These are phyloP conservation scores for Metarhizium rileyi DNA, from an alignment of 2,329 filamentous ascomycete genomes.

Conservation along the genomic window DNA sequence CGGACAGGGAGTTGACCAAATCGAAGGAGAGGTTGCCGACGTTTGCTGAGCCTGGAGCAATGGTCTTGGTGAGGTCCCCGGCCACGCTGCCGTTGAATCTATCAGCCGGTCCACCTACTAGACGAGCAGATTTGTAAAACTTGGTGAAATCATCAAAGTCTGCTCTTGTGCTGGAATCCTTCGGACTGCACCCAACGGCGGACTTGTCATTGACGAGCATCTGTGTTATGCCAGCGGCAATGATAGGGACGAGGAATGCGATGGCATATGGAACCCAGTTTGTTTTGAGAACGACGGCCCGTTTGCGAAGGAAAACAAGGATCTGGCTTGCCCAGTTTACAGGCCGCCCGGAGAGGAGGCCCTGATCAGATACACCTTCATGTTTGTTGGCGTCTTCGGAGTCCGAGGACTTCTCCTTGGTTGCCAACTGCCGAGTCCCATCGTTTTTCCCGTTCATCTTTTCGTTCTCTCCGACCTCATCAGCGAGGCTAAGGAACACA, in stretches of 20 bases:
- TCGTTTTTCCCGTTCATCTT: constrained; percentile 11
- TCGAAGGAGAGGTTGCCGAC: constrained; percentile 10
- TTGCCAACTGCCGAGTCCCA: constrained; percentile 12
- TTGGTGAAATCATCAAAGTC: constrained; percentile 9
- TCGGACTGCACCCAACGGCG: constrained; percentile 34
- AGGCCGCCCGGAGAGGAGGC: constrained; percentile 20
- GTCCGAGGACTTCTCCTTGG: constrained; percentile 10
- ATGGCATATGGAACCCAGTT: constrained; percentile 70
- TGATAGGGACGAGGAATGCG: constrained; percentile 67
- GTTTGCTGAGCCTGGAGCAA: constrained; percentile 6
- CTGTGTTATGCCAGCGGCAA: constrained; percentile 69
- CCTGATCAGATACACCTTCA: constrained; percentile 14
- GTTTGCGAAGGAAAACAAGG: constrained; percentile 66
- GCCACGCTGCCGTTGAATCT: constrained; percentile 7
- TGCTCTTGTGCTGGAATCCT: constrained; percentile 17
- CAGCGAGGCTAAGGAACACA: constrained; percentile 77
- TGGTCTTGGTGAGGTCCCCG: constrained; percentile 7
- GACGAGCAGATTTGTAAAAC: constrained; percentile 10
- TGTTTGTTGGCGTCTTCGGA: constrained; percentile 13
- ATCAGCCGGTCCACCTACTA: constrained; percentile 17
- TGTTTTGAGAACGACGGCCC: constrained; percentile 63
- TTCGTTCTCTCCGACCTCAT: constrained; percentile 57
- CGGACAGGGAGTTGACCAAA: constrained; percentile 39
- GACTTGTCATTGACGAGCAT: constrained; percentile 52
- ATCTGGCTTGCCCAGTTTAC: constrained; percentile 51